Percentiles rank a stretch among this genome's conserved stretches.
Evolutionary conservation across 371 early-diverging fungal species (phyloP).

Genomic region (Choanephora cucurbitarum): DNA sequence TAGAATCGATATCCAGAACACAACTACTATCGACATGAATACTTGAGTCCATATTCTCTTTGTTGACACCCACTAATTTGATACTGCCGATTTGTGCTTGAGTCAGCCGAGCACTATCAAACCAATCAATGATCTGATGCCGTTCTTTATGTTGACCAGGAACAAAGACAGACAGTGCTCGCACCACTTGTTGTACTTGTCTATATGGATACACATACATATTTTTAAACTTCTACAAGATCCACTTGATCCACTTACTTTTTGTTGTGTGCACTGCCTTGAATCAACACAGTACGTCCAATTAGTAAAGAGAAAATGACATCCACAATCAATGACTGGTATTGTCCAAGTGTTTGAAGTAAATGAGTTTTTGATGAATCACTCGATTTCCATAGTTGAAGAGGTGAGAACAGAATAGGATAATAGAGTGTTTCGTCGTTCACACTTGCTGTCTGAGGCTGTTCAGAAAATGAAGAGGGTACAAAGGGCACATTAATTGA

Average conservation of each 20-base stretch:
- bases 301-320: conserved; percentile 45
- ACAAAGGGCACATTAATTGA: background rate
- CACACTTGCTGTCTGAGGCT: background rate
- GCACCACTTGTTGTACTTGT: conserved; percentile 32
- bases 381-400: conserved; percentile 20
- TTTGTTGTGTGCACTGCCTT: conserved; percentile 31
- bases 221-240: background rate
- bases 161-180: conserved; percentile 41
- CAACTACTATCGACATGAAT: conserved; percentile 43
- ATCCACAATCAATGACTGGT: conserved; percentile 29
- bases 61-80: conserved; percentile 38
- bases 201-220: conserved; percentile 12
- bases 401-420: conserved; percentile 12
- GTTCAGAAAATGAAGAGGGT: background rate
- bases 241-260: conserved; percentile 18
- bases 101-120: conserved; percentile 21
- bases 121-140: conserved; percentile 39
- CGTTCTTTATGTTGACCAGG: conserved; percentile 30
- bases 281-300: conserved; percentile 42
- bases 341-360: conserved; percentile 13
- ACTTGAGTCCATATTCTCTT: conserved; percentile 34
- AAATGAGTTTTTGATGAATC: background rate
- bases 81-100: conserved; percentile 28
- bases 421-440: conserved; percentile 9
- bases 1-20: conserved; percentile 34